Percentiles rank a stretch among this genome's conserved stretches.
phyloP scores from a whole-genome alignment of 805 yeast species.

The Candida pini region DNA sequence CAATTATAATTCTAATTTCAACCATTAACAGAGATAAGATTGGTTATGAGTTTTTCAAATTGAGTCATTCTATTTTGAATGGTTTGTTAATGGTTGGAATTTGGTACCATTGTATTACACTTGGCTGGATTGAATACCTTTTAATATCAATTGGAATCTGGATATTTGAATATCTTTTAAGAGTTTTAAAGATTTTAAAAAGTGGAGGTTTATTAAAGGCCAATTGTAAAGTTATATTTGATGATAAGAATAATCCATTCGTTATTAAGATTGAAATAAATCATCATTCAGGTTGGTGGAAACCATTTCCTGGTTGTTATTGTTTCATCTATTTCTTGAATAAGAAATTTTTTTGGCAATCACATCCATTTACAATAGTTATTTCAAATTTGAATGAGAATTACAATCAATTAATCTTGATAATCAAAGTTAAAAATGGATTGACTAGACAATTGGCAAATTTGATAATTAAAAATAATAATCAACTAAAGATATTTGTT shows the following conservation, averaged over 20 bases:
- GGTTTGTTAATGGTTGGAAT: constrained; percentile 37
- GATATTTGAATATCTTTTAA: constrained; percentile 58
- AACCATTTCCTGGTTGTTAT: constrained; percentile 55
- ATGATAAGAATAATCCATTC: constrained; percentile 23
- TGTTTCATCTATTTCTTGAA: constrained; percentile 49
- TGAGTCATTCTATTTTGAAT: constrained; percentile 37
- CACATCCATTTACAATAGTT: constrained; percentile 62
- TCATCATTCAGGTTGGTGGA: constrained; percentile 49
- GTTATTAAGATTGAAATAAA: constrained; percentile 45
- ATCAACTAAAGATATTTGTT: constrained; percentile 34
- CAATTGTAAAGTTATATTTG: constrained; percentile 31
- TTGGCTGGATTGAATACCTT: constrained; percentile 46
- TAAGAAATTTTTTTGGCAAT: constrained; percentile 50
- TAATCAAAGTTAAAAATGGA: constrained; percentile 49
- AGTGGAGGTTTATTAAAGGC: constrained; percentile 60
- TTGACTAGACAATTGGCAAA: constrained; percentile 38
- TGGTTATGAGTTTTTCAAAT: constrained; percentile 44
- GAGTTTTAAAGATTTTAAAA: constrained; percentile 47
- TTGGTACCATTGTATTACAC: constrained; percentile 42
- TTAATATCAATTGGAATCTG: constrained; percentile 60
- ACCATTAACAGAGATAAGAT: constrained; percentile 31
- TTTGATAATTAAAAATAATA: constrained; percentile 27
- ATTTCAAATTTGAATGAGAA: constrained; percentile 37
- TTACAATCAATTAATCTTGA: constrained; percentile 36
- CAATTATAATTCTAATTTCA: constrained; percentile 23